Evolutionary conservation across 805 yeast genomes (phyloP), one percentile per base, ranked within the genome.

Genomic region (Saturnispora zaruensis): DNA sequence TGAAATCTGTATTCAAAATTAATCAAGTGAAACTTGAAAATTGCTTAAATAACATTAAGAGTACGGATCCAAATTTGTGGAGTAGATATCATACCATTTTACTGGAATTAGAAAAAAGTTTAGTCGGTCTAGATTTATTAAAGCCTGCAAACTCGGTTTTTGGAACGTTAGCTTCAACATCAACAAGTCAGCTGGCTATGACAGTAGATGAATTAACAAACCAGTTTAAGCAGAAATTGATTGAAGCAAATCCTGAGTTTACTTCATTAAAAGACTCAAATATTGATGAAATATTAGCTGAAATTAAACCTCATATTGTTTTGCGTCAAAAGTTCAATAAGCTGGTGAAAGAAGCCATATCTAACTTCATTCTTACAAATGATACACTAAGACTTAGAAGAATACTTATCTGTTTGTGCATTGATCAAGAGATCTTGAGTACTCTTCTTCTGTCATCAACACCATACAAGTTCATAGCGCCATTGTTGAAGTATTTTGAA

Each of bases 401-500:
- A 51, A 58, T 85, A 9, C 69, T 82, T 34, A 70, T 79, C 9
- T 70, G 81, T 0, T 55, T 85, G 8, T 67, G 76, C 1, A 63
- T 73, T 26, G 73, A 76, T 50, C 60, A 70, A 5, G 59, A 64
- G 3, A 53, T 75, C 26, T 59, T 81, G 53, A 68, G 70, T 66
- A 53, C 67, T 53, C 58, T 79, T 58, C 59, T 76, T 54, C 61
- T 77, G 56, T 30, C 53, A 8, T 70, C 71, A 54, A 51, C 69
- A 1, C 80, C 87, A 40, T 53, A 60, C 26, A 64, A 62, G 4
- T 50, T 78, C 44, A 45, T 77, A 48, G 57, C 59, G 44, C 74
- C 79, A 32, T 56, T 81, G 49, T 63, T 82, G 48, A 72, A 67
- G 13, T 77, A 75, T 52, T 59, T 84, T 16, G 89, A 84, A 57